These are phyloP conservation scores for Colletotrichum tofieldiae DNA, from an alignment of 2,329 filamentous ascomycete species.

Conservation along the genomic window DNA sequence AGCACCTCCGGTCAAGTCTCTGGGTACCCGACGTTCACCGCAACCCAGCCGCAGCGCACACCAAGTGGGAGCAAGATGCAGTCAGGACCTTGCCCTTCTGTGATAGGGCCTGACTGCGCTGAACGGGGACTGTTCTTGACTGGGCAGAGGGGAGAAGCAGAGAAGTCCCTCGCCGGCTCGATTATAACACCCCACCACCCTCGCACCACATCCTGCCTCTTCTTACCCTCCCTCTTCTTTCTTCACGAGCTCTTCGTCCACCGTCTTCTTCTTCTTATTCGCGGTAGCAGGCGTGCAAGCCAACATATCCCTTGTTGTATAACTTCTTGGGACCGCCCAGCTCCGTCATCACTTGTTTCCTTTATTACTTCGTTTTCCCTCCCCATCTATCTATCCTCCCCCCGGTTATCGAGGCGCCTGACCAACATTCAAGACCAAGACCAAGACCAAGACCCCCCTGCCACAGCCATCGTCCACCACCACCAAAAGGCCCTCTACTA, in stretches of 20 bases:
- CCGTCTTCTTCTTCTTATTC: constrained; percentile 71
- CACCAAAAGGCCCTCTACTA: constrained; percentile 1
- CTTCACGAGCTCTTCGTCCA: constrained; percentile 72
- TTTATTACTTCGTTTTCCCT: constrained; percentile 58
- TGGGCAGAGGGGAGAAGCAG: neutral
- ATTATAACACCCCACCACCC: constrained; percentile 67
- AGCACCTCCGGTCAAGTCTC: neutral
- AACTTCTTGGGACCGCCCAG: constrained; percentile 67
- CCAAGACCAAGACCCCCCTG: neutral
- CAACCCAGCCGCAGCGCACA: constrained; percentile 18
- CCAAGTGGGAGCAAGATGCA: constrained; percentile 4
- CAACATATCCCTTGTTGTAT: constrained; percentile 61
- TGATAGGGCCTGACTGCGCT: constrained; percentile 18
- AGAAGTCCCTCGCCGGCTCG: constrained; percentile 29
- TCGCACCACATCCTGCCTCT: constrained; percentile 58
- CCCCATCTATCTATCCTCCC: constrained; percentile 45
- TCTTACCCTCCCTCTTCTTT: constrained; percentile 64
- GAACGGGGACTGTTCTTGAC: neutral
- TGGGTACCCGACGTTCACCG: constrained; percentile 6
- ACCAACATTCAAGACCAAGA: constrained; percentile 20
- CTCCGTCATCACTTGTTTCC: constrained; percentile 62
- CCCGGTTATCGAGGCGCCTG: constrained; percentile 26
- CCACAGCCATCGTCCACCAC: constrained; percentile 2
- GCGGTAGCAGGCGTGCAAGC: constrained; percentile 74
- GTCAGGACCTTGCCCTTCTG: neutral